Evolutionary conservation across 495 filamentous ascomycete genomes (phyloP), one percentile per base, ranked within the genome.

Genomic region (Aspergillus egyptiacus): DNA sequence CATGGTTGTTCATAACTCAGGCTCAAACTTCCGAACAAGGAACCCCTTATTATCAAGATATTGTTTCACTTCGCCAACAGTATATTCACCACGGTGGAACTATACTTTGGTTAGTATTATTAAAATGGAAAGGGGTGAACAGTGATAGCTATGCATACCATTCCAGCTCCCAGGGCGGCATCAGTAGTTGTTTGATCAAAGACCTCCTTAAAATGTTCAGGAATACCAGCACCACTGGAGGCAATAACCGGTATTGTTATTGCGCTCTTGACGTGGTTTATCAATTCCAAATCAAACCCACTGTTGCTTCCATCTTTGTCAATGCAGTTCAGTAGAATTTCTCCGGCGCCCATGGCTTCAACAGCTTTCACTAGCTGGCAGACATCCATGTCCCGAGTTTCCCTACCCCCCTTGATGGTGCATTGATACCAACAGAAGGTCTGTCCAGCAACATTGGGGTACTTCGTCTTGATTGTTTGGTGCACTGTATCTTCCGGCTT

Each of bases 81-180:
- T 96, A 62, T 90, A 97, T 69, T 98, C 91, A 22, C 84, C 86
- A 23, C 94, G 76, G 69, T 98, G 93, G 64, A 98, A 98, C 82
- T 86, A 54, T 17, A 23, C 46, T 9, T 17, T 38, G 15, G 55
- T 64, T 46, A 67, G 51, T 37, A 33, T 35, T 24, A 14, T 17
- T 11, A 23, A 5, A 19, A n/a, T 24, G 39, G 23, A 31, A 4
- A 32, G 15, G 4, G 10, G 6, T 14, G 24, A 22, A 31, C 4
- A 17, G 15, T 17, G 11, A 3, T 7, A 39, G 22, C 5, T 17
- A 14, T 14, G 71, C 78, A 67, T 72, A 86, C 82, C 84, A 98
- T 98, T 41, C 93, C 93, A 19, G 93, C 93, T 13, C 93, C 93
- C 25, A 98, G 64, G 22, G 93, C 93, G 25, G 93, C 93, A 74